Base-by-base conservation (phyloP, 306 rosid species). In the Cucurbita pepo region DNA sequence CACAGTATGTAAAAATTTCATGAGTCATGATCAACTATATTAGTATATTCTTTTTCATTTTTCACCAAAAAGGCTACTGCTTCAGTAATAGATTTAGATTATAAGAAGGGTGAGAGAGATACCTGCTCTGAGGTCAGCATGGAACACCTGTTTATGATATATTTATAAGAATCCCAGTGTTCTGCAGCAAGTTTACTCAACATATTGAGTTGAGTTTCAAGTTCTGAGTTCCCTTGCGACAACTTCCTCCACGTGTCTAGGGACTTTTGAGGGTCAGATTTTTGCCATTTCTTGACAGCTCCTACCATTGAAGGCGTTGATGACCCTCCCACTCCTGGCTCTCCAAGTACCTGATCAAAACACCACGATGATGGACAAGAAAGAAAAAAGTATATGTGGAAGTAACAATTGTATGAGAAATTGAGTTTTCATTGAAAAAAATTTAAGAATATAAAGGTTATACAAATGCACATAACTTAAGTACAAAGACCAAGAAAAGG, bases 241-340 rank as follows among this genome's bases (percentile, higher is more conserved):
- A 91, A 82, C 85, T 84, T 91, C 85, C 66, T 85, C 96, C 97
- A 88, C n/a, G 89, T 87, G 54, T 89, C 96, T 77, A 78, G 57
- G 44, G 96, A 84, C 78, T 80, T 84, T 73, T 83, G 79, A 78
- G 96, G 88, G 79, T 91, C 91, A 43, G 92, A 79, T 81, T 91
- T 91, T 77, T 91, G 99, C 99, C 99, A 94, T 78, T 86, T 91
- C 78, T 89, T 94, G 15, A 94, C 97, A 57, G 96, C 88, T 79
- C 97, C 97, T 58, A 94, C 97, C 99, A 94, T 94, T 60, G 99
- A 94, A 73, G 95, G 96, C 2, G 99, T 94, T 78, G 95, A 94
- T 52, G 97, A 94, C 65, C 99, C 99, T 76, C 99, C 99, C 54
- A 78, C 82, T 76, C 99, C 99, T 52, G 99, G 97, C 82, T 94